Evolutionary conservation across 176 grass and related monocot genomes (phyloP).

Genomic region (Oropetium thomaeum): DNA sequence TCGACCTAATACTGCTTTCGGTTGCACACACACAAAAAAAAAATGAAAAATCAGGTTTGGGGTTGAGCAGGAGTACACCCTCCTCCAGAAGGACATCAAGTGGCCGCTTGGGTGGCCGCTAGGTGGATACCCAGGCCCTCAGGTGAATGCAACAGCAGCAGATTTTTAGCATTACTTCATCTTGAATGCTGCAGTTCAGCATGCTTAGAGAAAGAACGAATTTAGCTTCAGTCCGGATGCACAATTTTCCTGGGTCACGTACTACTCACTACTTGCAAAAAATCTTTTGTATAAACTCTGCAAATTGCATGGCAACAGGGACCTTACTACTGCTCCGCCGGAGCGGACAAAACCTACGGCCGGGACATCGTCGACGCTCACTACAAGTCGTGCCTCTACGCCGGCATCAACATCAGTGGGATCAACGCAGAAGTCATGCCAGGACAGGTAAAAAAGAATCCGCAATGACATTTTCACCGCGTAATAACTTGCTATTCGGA

Average conservation of each 20-base stretch:
- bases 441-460: slow-evolving; percentile 62
- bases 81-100: slow-evolving; percentile 83
- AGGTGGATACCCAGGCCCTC: slow-evolving; percentile 86
- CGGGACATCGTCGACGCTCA: slow-evolving; percentile 76
- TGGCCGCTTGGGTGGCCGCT: slow-evolving; percentile 95
- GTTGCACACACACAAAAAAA: background rate
- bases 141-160: slow-evolving; percentile 61
- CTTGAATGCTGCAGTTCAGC: background rate
- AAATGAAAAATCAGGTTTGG: slow-evolving; percentile 51
- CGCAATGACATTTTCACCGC: background rate
- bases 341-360: slow-evolving; percentile 72
- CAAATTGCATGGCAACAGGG: slow-evolving; percentile 49
- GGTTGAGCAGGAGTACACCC: slow-evolving; percentile 96
- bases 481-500: no score
- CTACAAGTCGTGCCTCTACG: slow-evolving; percentile 83
- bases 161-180: background rate
- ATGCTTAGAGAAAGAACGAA: no score
- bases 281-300: background rate
- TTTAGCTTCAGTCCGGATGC: background rate
- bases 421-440: slow-evolving; percentile 95
- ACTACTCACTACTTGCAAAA: no score
- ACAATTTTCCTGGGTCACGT: no score
- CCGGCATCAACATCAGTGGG: slow-evolving; percentile 70
- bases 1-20: background rate
- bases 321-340: slow-evolving; percentile 68